These are phyloP conservation scores for Phytopythium helicoides DNA, from an alignment of 352 stramenopile genomes.

Conservation along the genomic window DNA sequence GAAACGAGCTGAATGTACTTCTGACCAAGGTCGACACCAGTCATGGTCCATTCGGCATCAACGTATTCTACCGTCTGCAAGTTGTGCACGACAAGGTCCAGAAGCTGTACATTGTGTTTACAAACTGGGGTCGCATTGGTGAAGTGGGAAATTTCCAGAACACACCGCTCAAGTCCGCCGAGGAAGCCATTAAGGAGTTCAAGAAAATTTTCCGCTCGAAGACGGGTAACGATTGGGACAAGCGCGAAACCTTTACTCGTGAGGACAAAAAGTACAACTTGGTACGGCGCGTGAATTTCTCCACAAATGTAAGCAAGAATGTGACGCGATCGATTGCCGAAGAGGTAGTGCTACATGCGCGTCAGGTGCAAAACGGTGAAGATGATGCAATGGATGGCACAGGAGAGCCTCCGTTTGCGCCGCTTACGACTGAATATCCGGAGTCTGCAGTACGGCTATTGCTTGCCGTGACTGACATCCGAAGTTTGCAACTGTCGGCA, in stretches of 20 bases:
- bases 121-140: too few species aligned
- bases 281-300: conserved; percentile 51
- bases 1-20: conserved; percentile 47
- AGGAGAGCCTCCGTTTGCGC: not conserved
- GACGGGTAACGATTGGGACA: conserved; percentile 67
- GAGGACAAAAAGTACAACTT: conserved; percentile 75
- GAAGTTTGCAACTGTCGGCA: conserved; percentile 55
- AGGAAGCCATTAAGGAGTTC: conserved; percentile 64
- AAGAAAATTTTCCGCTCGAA: conserved; percentile 84
- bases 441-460: conserved; percentile 18
- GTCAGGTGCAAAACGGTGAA: not conserved
- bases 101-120: conserved; percentile 69
- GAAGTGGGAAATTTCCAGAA: conserved; percentile 79
- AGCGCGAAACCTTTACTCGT: conserved; percentile 47
- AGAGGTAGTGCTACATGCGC: not conserved
- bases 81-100: conserved; percentile 71
- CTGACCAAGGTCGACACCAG: conserved; percentile 79
- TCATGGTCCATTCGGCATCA: conserved; percentile 65
- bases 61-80: conserved; percentile 77
- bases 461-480: conserved; percentile 65
- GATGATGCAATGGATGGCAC: not conserved
- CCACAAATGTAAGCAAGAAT: conserved; percentile 45
- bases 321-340: conserved; percentile 52
- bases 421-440: not conserved
- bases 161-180: conserved; percentile 54